Conservation (phyloP, 2,329 filamentous ascomycete species). For the Zasmidium citrigriseum region DNA sequence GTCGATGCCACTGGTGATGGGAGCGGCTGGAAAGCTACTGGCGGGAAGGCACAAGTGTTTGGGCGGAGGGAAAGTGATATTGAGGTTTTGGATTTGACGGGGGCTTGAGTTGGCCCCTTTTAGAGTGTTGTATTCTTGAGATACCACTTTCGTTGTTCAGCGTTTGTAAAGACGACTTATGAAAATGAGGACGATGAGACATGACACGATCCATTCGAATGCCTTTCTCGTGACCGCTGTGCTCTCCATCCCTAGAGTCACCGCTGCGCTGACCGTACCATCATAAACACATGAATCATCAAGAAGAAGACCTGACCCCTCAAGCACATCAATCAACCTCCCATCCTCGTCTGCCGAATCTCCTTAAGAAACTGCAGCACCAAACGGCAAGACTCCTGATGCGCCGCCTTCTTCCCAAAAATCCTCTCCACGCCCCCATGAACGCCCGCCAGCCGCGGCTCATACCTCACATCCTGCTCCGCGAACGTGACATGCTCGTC, state of each 20-base stretch:
- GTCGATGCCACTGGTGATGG: slow-evolving; percentile 32
- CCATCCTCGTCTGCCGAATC: slow-evolving; percentile 25
- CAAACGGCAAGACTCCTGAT: slow-evolving; percentile 49
- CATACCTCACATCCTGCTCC: slow-evolving; percentile 16
- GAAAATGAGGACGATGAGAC: too few relatives aligned
- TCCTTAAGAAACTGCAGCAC: slow-evolving; percentile 42
- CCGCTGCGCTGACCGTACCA: too few relatives aligned
- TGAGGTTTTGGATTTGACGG: slow-evolving; percentile 39
- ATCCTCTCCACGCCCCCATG: slow-evolving; percentile 46
- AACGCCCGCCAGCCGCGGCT: slow-evolving; percentile 34
- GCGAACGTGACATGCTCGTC: slow-evolving; percentile 39
- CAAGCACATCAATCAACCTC: not conserved
- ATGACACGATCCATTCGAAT: too few relatives aligned
- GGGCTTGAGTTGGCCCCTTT: too few relatives aligned
- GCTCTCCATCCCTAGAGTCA: too few relatives aligned
- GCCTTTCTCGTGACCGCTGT: too few relatives aligned
- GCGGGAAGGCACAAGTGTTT: slow-evolving; percentile 14
- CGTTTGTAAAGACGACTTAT: too few relatives aligned
- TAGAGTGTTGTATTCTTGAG: too few relatives aligned
- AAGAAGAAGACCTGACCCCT: too few relatives aligned
- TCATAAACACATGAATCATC: too few relatives aligned
- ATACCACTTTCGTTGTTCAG: too few relatives aligned
- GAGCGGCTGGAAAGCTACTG: slow-evolving; percentile 21
- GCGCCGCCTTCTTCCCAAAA: slow-evolving; percentile 52
- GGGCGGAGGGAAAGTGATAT: slow-evolving; percentile 37